Conservation (phyloP, 345 rosid species). For the Salix viminalis region DNA sequence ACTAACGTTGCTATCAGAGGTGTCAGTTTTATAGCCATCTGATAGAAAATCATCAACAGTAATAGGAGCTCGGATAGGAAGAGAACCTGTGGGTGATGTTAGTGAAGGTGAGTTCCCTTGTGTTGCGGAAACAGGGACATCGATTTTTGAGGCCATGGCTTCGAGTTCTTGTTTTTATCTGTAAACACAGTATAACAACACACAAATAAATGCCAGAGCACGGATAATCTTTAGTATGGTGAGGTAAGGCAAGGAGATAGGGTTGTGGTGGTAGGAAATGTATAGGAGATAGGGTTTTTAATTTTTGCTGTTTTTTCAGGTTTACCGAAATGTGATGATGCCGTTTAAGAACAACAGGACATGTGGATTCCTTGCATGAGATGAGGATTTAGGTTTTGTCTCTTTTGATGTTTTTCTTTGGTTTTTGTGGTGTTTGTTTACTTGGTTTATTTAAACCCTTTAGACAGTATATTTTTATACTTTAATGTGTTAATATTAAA, state of each 20-base stretch:
- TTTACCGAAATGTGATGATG: not conserved
- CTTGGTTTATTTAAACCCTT: too few relatives aligned
- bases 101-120: slow-evolving; percentile 18
- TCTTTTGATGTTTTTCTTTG: not conserved
- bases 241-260: not conserved
- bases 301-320: not conserved
- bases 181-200: not conserved
- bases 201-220: not conserved
- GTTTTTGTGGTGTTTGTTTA: not conserved
- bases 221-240: slow-evolving; percentile 7
- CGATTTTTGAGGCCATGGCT: slow-evolving; percentile 30
- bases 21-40: slow-evolving; percentile 18
- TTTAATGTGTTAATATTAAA: too few relatives aligned
- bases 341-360: not conserved
- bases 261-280: not conserved
- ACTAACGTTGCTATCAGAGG: slow-evolving; percentile 7
- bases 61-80: slow-evolving; percentile 69
- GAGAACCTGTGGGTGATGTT: slow-evolving; percentile 35
- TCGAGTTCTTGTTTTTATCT: not conserved
- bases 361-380: not conserved
- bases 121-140: slow-evolving; percentile 28
- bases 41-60: slow-evolving; percentile 45
- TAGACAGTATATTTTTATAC: too few relatives aligned
- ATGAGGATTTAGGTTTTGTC: slow-evolving; percentile 1
- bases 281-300: not conserved